phyloP scores from a whole-genome alignment of 768 basidiomycete genomes.

The Tubosaeta brunneosetosa region DNA sequence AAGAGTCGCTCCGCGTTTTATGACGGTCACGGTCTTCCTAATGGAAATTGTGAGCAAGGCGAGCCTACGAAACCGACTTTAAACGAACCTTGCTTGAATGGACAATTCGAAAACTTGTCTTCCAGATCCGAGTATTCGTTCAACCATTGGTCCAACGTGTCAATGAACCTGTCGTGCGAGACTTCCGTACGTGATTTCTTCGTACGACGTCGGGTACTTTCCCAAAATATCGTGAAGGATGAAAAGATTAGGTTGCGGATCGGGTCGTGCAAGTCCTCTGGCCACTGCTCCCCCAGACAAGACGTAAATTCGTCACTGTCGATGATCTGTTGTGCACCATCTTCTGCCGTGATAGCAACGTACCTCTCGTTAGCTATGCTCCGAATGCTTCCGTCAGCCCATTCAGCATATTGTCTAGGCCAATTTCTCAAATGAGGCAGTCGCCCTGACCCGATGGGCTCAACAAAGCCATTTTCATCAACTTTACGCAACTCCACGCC shows the following conservation, averaged over 20 bases:
- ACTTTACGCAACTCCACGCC: not conserved
- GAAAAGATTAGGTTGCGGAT: not conserved
- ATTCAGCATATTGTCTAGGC: slow-evolving; percentile 1
- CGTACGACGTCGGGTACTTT: not conserved
- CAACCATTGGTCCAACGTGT: not conserved
- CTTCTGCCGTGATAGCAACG: no score
- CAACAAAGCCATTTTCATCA: not conserved
- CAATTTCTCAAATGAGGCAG: slow-evolving; percentile 1
- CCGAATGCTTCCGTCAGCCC: no score
- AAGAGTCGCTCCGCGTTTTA: no score
- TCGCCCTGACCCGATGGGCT: not conserved
- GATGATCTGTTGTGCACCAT: not conserved
- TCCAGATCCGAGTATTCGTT: not conserved
- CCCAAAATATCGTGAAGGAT: not conserved
- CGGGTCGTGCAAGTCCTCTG: not conserved
- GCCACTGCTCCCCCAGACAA: not conserved
- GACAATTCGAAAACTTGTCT: not conserved
- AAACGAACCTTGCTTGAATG: not conserved
- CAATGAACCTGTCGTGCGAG: not conserved
- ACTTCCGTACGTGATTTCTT: no score
- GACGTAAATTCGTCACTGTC: no score
- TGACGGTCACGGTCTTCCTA: no score
- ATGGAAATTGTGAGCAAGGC: no score
- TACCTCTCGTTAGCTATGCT: no score
- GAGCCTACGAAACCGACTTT: no score